phyloP scores from a whole-genome alignment of 768 basidiomycete genomes.

The Suillus sp. region DNA sequence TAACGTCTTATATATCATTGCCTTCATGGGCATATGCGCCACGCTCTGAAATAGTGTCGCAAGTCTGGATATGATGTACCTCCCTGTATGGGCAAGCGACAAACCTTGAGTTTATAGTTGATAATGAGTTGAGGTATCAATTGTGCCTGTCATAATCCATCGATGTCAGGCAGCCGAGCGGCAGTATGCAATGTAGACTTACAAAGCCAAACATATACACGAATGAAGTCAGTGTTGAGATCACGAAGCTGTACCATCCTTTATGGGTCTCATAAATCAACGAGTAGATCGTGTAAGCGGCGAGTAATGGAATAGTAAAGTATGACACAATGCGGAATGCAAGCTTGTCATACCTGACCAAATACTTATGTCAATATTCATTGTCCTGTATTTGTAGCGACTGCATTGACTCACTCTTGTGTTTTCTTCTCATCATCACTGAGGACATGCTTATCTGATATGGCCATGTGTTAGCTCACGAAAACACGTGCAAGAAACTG shows the following conservation, averaged over 20 bases:
- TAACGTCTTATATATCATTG: constrained; percentile 94
- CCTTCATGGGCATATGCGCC: constrained; percentile 98
- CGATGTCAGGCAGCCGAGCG: constrained; percentile 17
- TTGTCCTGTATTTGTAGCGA: constrained; percentile 21
- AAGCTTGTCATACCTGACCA: constrained; percentile 76
- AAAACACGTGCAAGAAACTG: constrained; percentile 25
- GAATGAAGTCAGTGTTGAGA: constrained; percentile 90
- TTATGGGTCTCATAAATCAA: constrained; percentile 81
- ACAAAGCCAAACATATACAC: constrained; percentile 99
- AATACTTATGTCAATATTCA: constrained; percentile 17
- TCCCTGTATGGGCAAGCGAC: constrained; percentile 24
- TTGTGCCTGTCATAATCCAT: constrained; percentile 60
- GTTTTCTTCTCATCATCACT: constrained; percentile 97
- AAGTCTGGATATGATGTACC: constrained; percentile 12
- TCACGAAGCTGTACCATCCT: constrained; percentile 96
- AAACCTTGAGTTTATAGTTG: constrained; percentile 94
- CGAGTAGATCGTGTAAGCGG: constrained; percentile 78
- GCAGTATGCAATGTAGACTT: constrained; percentile 39
- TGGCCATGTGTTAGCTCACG: constrained; percentile 15
- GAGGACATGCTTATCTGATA: constrained; percentile 88
- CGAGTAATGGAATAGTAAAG: constrained; percentile 80
- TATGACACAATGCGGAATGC: constrained; percentile 96
- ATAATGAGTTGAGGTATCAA: constrained; percentile 88
- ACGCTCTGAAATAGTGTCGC: constrained; percentile 61
- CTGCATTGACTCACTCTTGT: constrained; percentile 71